Evolutionary conservation across 805 yeast genomes (phyloP), one percentile per base, ranked within the genome.

Genomic region (Pichia nanzhaoensis): DNA sequence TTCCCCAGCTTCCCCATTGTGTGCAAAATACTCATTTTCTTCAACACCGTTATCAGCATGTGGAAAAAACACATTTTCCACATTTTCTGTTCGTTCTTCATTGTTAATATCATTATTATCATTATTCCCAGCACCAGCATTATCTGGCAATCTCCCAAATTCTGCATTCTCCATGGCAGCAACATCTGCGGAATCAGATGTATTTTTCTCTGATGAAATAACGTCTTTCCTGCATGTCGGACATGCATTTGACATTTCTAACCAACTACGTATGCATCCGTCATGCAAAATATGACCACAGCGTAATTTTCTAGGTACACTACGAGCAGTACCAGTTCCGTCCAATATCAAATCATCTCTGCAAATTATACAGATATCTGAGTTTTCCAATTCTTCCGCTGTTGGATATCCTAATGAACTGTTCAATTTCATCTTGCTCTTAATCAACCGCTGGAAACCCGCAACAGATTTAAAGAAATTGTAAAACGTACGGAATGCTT

Each of bases 181-280:
- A 13, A 5, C 16, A 13, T 30, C n/a, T 8, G 16, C 33, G 6
- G 16, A 10, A 8, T 13, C 16, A 8, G 33, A 7, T 13, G 14
- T 30, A 30, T 30, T 14, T 13, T 10, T 14, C 5, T 13, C 33
- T 17, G 20, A 16, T 21, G 31, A 8, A 51, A 78, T 73, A 2
- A 88, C 95, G 10, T 79, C 76, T 27, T 82, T 70, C 49, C 96
- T 71, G 61, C 99, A 93, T 44, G 90, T 78, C 1, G 99, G 99
- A 67, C 99, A 93, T n/a, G 78, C 77, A 54, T 83, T 91, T 0
- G 96, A 87, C 52, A 95, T 75, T 58, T 86, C 95, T 54, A 93
- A 70, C 99, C 99, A 93, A 53, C 84, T 82, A 57, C 87, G 84
- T 50, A 93, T 71, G 62, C 99, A 93, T 4, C 93, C 90, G 65